phyloP scores from a whole-genome alignment of 805 yeast genomes.

The Allodekkera sacchari region DNA sequence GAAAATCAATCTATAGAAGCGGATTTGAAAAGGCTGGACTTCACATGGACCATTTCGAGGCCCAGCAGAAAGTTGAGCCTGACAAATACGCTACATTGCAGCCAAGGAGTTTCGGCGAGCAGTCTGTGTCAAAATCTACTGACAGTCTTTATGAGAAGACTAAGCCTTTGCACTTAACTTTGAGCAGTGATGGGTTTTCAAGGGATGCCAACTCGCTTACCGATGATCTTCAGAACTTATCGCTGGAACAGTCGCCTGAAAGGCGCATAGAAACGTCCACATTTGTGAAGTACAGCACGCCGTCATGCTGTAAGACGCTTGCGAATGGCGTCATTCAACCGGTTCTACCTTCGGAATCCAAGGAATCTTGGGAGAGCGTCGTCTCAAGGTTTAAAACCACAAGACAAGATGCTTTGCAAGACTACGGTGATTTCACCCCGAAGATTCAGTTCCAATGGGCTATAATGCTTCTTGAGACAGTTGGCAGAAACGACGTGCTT shows the following conservation, averaged over 20 bases:
- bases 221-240: too few species aligned
- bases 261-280: neutral
- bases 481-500: constrained; percentile 31
- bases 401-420: constrained; percentile 26
- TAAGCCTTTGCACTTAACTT: too few species aligned
- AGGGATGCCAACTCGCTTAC: too few species aligned
- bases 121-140: too few species aligned
- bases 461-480: constrained; percentile 43
- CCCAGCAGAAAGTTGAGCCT: too few species aligned
- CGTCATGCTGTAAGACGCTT: constrained; percentile 13
- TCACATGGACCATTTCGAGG: constrained; percentile 22
- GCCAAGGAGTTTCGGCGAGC: too few species aligned
- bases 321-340: constrained; percentile 21
- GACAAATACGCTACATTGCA: too few species aligned
- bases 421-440: constrained; percentile 35
- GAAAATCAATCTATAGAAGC: constrained; percentile 26
- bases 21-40: constrained; percentile 30
- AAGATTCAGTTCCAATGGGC: constrained; percentile 57
- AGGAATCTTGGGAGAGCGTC: constrained; percentile 17
- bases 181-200: too few species aligned
- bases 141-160: too few species aligned
- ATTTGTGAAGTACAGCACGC: constrained; percentile 10
- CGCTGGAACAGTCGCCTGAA: too few species aligned
- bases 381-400: constrained; percentile 21
- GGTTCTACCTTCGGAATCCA: constrained; percentile 22